phyloP scores from a whole-genome alignment of 345 rosid genomes.

The Salix purpurea region DNA sequence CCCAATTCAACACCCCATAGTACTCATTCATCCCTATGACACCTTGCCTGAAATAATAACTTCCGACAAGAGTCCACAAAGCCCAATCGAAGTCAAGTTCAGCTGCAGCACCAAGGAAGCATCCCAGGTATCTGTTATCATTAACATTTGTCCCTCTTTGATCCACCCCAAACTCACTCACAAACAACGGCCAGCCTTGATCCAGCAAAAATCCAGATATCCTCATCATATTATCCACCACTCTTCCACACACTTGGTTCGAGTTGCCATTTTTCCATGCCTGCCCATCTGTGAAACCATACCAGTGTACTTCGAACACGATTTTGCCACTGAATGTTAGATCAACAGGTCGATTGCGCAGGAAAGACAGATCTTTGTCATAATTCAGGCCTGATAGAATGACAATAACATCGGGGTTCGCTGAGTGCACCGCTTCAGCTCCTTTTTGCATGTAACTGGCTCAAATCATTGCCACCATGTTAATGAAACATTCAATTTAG shows the following conservation, averaged over 20 bases:
- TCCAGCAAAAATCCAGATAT: slow-evolving; percentile 57
- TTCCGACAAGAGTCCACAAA: slow-evolving; percentile 74
- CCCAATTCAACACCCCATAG: slow-evolving; percentile 58
- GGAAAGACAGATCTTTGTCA: slow-evolving; percentile 67
- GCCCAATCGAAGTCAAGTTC: slow-evolving; percentile 88
- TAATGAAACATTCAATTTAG: background rate
- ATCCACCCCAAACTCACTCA: slow-evolving; percentile 79
- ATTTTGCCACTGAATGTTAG: slow-evolving; percentile 58
- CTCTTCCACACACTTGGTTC: slow-evolving; percentile 69
- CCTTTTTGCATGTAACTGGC: slow-evolving; percentile 75
- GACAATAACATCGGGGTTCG: slow-evolving; percentile 82
- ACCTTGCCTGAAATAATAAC: slow-evolving; percentile 79
- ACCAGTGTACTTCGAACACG: slow-evolving; percentile 87
- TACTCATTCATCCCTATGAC: slow-evolving; percentile 52
- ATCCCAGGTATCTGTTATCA: slow-evolving; percentile 65
- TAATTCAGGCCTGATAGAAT: slow-evolving; percentile 79
- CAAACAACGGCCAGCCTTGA: slow-evolving; percentile 65
- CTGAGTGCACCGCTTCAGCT: slow-evolving; percentile 84
- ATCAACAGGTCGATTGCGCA: slow-evolving; percentile 36
- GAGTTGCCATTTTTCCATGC: slow-evolving; percentile 69
- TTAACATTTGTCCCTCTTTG: slow-evolving; percentile 55
- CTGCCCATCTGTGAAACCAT: slow-evolving; percentile 60
- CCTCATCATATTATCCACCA: slow-evolving; percentile 46
- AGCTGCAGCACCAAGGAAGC: slow-evolving; percentile 65
- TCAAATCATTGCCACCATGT: background rate